Conservation (phyloP, 2,329 filamentous ascomycete species). For the Venturia aucupariae region DNA sequence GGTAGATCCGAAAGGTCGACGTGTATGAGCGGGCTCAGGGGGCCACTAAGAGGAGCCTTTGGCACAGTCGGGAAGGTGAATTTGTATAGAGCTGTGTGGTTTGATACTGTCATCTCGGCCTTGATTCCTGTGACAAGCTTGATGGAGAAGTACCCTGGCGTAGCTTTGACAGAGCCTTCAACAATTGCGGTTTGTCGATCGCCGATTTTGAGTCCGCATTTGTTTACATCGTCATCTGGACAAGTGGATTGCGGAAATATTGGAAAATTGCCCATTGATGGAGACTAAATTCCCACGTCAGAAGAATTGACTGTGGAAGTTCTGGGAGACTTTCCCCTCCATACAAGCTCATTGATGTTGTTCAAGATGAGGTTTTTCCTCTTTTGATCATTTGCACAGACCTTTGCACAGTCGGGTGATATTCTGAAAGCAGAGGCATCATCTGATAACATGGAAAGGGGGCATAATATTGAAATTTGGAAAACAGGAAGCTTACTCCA, state of each 20-base stretch:
- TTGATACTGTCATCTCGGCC: constrained; percentile 53
- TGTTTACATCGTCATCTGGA: constrained; percentile 49
- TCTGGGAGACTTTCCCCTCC: background rate
- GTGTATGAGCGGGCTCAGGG: constrained; percentile 42
- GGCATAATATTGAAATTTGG: background rate
- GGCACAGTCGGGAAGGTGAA: constrained; percentile 42
- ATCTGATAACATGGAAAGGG: background rate
- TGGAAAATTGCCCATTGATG: constrained; percentile 65
- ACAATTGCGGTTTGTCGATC: constrained; percentile 42
- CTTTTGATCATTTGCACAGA: background rate
- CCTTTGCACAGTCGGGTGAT: background rate
- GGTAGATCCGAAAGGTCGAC: constrained; percentile 52
- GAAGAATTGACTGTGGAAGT: background rate
- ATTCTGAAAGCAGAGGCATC: background rate
- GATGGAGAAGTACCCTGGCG: constrained; percentile 52
- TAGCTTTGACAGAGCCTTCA: constrained; percentile 42
- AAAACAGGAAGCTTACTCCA: constrained; percentile 16
- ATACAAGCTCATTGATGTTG: background rate
- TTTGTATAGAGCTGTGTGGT: constrained; percentile 51
- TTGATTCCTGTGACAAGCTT: constrained; percentile 46
- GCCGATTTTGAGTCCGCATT: constrained; percentile 43
- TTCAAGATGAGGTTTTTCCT: background rate
- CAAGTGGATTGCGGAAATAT: constrained; percentile 59
- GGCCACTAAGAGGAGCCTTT: constrained; percentile 29
- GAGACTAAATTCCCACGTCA: constrained; percentile 22